phyloP scores from a whole-genome alignment of 2,329 filamentous ascomycete genomes.

The Colletotrichum truncatum region DNA sequence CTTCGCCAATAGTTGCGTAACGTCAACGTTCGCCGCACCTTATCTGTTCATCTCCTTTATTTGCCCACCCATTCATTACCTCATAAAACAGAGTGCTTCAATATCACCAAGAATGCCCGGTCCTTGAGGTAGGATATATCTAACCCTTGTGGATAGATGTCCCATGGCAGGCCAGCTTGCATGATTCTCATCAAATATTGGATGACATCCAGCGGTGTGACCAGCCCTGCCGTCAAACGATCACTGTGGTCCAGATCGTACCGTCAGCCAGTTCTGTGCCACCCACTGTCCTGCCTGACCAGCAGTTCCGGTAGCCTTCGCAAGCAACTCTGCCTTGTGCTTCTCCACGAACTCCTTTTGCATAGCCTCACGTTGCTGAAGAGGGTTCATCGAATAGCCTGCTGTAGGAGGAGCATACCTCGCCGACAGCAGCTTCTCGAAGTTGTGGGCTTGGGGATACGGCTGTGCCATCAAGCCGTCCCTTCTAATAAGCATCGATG shows the following conservation, averaged over 20 bases:
- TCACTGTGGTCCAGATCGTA: slow-evolving; percentile 25
- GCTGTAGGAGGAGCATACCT: slow-evolving; percentile 43
- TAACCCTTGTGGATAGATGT: no score
- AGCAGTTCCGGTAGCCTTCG: slow-evolving; percentile 47
- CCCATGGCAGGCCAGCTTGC: background rate
- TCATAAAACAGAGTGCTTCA: background rate
- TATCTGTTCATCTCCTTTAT: background rate
- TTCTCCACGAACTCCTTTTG: slow-evolving; percentile 54
- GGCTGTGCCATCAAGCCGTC: slow-evolving; percentile 59
- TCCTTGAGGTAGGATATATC: no score
- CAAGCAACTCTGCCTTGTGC: slow-evolving; percentile 52
- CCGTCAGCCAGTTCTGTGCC: slow-evolving; percentile 47
- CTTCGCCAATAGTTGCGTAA: background rate
- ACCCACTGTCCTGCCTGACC: slow-evolving; percentile 47
- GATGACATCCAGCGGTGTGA: no score
- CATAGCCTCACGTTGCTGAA: slow-evolving; percentile 58
- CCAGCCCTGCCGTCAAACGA: no score
- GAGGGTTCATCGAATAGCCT: slow-evolving; percentile 51
- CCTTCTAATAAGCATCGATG: slow-evolving; percentile 69
- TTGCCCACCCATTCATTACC: background rate
- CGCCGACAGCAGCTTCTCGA: slow-evolving; percentile 55
- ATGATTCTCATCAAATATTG: background rate
- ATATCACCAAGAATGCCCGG: no score
- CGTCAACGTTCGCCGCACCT: no score
- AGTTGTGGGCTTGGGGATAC: slow-evolving; percentile 51